Percentiles rank a stretch among this genome's conserved stretches.
phyloP scores from a whole-genome alignment of 768 basidiomycete species.

The Cystofilobasidium ferigula region DNA sequence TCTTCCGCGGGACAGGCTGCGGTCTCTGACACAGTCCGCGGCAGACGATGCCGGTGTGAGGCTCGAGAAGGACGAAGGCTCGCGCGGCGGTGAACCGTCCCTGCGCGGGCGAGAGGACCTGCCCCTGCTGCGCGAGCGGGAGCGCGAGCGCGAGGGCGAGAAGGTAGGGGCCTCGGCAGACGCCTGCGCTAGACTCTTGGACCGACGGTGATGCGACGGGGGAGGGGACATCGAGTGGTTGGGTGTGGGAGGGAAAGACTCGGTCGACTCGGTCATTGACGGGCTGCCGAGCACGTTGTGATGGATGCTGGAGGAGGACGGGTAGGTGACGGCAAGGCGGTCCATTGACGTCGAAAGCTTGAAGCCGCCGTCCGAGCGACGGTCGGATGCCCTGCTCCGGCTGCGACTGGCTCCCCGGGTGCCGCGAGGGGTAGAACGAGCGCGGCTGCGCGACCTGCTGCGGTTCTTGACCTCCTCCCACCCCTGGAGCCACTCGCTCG shows the following conservation, averaged over 20 bases:
- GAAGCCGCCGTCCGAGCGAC: neutral
- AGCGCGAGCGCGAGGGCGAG: neutral
- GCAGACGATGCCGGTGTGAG: too few species aligned
- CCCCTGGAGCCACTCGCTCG: conserved; percentile 21
- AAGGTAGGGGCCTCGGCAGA: neutral
- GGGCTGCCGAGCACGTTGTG: neutral
- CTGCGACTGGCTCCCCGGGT: neutral
- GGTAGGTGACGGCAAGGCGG: neutral
- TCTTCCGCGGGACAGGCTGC: too few species aligned
- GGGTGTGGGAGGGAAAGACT: neutral
- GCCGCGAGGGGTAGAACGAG: neutral
- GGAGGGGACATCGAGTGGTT: neutral
- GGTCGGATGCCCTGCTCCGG: neutral
- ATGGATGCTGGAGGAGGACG: too few species aligned
- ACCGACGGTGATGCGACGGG: neutral
- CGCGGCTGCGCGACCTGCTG: conserved; percentile 1
- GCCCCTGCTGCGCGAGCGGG: neutral
- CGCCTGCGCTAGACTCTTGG: neutral
- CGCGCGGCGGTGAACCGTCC: too few species aligned
- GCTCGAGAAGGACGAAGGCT: too few species aligned
- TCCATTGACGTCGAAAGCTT: neutral
- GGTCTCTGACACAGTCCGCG: too few species aligned
- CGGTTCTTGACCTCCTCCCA: conserved; percentile 21
- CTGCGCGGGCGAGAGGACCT: neutral
- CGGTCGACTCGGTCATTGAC: neutral